Conservation (phyloP, 2,329 filamentous ascomycete genomes). For the Magnaporthales sp. region DNA sequence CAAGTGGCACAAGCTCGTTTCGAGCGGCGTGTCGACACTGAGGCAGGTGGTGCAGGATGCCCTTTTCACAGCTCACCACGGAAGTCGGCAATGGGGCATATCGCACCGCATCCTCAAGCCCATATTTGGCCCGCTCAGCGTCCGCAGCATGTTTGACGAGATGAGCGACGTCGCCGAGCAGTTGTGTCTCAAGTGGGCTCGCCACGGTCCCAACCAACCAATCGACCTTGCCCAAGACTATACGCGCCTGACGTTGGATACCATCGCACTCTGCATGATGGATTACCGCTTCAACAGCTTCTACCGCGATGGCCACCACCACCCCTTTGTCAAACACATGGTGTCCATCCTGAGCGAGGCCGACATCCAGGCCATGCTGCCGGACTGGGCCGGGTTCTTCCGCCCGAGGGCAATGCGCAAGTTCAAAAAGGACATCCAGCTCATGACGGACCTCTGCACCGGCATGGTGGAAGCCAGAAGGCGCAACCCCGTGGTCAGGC, state of each 20-base stretch:
- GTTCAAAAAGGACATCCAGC: slow-evolving; percentile 7
- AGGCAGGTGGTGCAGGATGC: background rate
- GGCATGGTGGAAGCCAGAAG: slow-evolving; percentile 10
- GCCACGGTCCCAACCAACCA: background rate
- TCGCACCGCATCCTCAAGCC: background rate
- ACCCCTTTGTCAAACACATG: slow-evolving; percentile 50
- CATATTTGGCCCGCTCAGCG: background rate
- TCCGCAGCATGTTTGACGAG: slow-evolving; percentile 4
- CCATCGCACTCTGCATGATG: slow-evolving; percentile 64
- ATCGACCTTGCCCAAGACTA: slow-evolving; percentile 37
- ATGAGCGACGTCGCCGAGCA: slow-evolving; percentile 2
- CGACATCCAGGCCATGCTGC: slow-evolving; percentile 24
- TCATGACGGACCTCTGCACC: slow-evolving; percentile 8
- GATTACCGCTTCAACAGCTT: slow-evolving; percentile 67
- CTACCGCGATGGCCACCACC: slow-evolving; percentile 59
- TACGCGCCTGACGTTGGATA: slow-evolving; percentile 65
- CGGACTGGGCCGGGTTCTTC: background rate
- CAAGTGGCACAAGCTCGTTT: background rate
- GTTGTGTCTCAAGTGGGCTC: slow-evolving; percentile 2
- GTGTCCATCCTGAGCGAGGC: slow-evolving; percentile 13
- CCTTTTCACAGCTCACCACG: background rate
- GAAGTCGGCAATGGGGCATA: background rate
- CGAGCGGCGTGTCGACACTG: background rate
- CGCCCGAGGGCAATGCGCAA: slow-evolving; percentile 1
- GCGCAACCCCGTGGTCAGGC: slow-evolving; percentile 32